Evolutionary conservation across 345 rosid genomes (phyloP), one percentile per base, ranked within the genome.

Genomic region (Salix udensis): DNA sequence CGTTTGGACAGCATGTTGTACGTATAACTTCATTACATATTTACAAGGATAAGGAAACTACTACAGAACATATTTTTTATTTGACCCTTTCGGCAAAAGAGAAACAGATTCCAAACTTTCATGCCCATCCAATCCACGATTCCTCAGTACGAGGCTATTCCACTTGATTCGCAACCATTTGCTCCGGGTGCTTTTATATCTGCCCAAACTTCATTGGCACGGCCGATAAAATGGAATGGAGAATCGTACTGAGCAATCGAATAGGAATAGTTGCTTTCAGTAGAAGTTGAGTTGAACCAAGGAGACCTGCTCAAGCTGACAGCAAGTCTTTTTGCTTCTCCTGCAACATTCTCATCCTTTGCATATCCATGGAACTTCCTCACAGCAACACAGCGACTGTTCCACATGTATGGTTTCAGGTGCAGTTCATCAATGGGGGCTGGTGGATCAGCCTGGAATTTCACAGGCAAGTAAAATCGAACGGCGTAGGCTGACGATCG

Each of bases 351-450:
- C 36, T 75, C 85, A 67, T 91, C 96, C 30, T 69, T 82, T 2
- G 93, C 93, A 48, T 77, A 88, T 5, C 93, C 93, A n/a, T 89
- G 80, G 82, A 91, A 91, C 78, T 80, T 89, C 76, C 93, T 80
- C 50, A 86, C 84, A 2, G 93, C 96, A 68, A 88, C 83, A 26
- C 81, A 85, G 69, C 82, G 91, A 62, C 84, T 79, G 55, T 68
- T 70, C 93, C 90, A 84, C 4, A 3, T 14, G 52, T 67, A 81
- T 28, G 89, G 82, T 78, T 86, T 52, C 80, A 91, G 80, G 68
- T 84, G 76, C 50, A 89, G 84, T 74, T 87, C 89, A 0, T 84
- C 88, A n/a, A 88, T 87, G 12, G 93, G 92, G 50, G 79, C 70
- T 1, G 93, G 96, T 15, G 93, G 92, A 70, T 75, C 78, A 1